These are phyloP conservation scores for Pyrenochaeta sp. DNA, from an alignment of 2,329 filamentous ascomycete species.

Conservation along the genomic window DNA sequence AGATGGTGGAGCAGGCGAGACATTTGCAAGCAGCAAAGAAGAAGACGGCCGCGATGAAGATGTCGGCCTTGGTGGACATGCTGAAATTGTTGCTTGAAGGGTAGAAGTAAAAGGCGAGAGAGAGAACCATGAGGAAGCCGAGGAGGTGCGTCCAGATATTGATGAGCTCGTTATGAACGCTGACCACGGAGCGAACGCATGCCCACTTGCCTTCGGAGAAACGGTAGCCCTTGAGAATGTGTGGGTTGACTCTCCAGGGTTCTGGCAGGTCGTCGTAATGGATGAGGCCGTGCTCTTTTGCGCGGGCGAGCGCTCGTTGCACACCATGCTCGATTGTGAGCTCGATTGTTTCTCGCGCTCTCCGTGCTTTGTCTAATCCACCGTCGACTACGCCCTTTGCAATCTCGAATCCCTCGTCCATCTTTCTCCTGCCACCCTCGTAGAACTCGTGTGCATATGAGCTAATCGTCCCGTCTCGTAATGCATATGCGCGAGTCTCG, in stretches of 20 bases:
- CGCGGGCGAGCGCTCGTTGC: slow-evolving; percentile 76
- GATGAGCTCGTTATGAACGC: slow-evolving; percentile 89
- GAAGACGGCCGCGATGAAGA: slow-evolving; percentile 91
- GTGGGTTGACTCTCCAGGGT: slow-evolving; percentile 94
- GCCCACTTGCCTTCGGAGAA: slow-evolving; percentile 92
- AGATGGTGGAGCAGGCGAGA: slow-evolving; percentile 91
- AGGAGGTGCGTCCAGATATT: slow-evolving; percentile 98
- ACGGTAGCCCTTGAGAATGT: slow-evolving; percentile 90
- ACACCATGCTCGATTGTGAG: slow-evolving; percentile 81
- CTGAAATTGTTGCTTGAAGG: slow-evolving; percentile 87
- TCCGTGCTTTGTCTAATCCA: slow-evolving; percentile 80
- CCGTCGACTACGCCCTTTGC: slow-evolving; percentile 81
- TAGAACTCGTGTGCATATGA: slow-evolving; percentile 76
- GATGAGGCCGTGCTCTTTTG: slow-evolving; percentile 82
- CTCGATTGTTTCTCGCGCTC: slow-evolving; percentile 71
- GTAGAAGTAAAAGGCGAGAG: slow-evolving; percentile 95
- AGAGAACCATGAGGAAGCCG: slow-evolving; percentile 85
- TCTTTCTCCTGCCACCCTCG: slow-evolving; percentile 78
- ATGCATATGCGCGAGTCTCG: slow-evolving; percentile 80
- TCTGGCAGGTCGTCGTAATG: slow-evolving; percentile 88
- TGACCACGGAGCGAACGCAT: slow-evolving; percentile 84
- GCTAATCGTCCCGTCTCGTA: slow-evolving; percentile 79
- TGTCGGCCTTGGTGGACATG: slow-evolving; percentile 84
- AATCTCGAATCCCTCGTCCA: slow-evolving; percentile 79
- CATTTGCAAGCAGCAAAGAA: slow-evolving; percentile 97